Percentiles rank a stretch among this genome's conserved stretches.
These are phyloP conservation scores for Gynochthodes officinalis DNA, from an alignment of 257 asterid species.

Conservation along the genomic window DNA sequence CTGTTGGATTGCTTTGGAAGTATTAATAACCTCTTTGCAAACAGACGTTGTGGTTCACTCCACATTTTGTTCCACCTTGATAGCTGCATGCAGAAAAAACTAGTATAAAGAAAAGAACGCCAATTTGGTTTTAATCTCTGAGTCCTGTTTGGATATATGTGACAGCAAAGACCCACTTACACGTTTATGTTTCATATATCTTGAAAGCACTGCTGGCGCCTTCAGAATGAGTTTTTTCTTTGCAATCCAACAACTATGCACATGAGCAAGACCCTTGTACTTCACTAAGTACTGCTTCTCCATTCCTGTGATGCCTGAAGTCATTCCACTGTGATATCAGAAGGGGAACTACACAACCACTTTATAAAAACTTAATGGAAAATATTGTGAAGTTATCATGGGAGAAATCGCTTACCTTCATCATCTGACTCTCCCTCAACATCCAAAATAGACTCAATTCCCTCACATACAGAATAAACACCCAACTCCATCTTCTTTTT, in stretches of 20 bases:
- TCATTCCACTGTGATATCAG: not conserved
- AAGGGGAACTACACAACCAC: not conserved
- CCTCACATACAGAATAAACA: slow-evolving; percentile 32
- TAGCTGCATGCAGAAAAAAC: slow-evolving; percentile 23
- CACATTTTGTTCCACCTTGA: slow-evolving; percentile 27
- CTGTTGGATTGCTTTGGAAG: slow-evolving; percentile 15
- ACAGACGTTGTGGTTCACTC: slow-evolving; percentile 31
- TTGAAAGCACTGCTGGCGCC: slow-evolving; percentile 11
- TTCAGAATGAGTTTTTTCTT: slow-evolving; percentile 15
- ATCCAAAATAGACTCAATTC: slow-evolving; percentile 31
- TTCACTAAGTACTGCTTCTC: slow-evolving; percentile 28
- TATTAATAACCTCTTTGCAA: slow-evolving; percentile 28
- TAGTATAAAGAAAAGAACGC: not conserved
- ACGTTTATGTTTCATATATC: slow-evolving; percentile 11
- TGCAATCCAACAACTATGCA: slow-evolving; percentile 31
- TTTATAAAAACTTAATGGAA: not conserved
- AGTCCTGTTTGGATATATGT: not conserved
- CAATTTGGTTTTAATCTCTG: slow-evolving; percentile 2
- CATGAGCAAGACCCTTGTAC: slow-evolving; percentile 35
- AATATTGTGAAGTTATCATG: not conserved
- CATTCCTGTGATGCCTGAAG: slow-evolving; percentile 18
- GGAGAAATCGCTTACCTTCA: slow-evolving; percentile 22
- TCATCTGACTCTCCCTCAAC: slow-evolving; percentile 10
- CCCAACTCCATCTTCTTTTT: slow-evolving; percentile 29
- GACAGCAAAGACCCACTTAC: slow-evolving; percentile 14